Conservation (phyloP, 441 rosid species). For the Brassica hybrid region DNA sequence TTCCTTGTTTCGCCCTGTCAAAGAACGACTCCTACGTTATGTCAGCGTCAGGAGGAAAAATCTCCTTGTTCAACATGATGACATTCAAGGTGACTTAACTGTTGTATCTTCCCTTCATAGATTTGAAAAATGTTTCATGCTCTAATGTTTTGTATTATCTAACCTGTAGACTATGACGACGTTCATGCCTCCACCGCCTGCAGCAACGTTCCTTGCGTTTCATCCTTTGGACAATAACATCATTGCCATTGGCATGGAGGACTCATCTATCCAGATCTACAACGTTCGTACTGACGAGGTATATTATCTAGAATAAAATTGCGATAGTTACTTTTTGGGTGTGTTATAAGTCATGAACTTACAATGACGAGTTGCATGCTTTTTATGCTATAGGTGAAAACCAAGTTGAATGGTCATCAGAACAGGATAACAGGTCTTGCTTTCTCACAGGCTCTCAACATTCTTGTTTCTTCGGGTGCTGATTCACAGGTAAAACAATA, state of each 20-base stretch:
- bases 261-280: conserved; percentile 23
- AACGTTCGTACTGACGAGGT: conserved; percentile 26
- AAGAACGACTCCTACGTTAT: conserved; percentile 25
- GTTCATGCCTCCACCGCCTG: conserved; percentile 30
- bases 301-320: not conserved
- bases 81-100: conserved; percentile 22
- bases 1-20: conserved; percentile 26
- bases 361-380: conserved; percentile 5
- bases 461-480: conserved; percentile 29
- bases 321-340: not conserved
- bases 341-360: not conserved
- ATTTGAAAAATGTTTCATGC: not conserved
- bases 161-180: conserved; percentile 21
- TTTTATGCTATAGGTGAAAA: conserved; percentile 6
- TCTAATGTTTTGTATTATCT: conserved; percentile 6
- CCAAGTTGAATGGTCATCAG: conserved; percentile 27
- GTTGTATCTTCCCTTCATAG: too few species aligned
- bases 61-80: conserved; percentile 27
- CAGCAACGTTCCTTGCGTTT: conserved; percentile 26
- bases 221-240: conserved; percentile 27
- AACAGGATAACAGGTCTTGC: conserved; percentile 26
- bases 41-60: conserved; percentile 20
- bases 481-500: conserved; percentile 22
- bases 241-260: conserved; percentile 28
- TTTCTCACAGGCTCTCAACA: conserved; percentile 22